Evolutionary conservation across 768 basidiomycete species (phyloP).

Genomic region (Hebeloma cylindrosporum): DNA sequence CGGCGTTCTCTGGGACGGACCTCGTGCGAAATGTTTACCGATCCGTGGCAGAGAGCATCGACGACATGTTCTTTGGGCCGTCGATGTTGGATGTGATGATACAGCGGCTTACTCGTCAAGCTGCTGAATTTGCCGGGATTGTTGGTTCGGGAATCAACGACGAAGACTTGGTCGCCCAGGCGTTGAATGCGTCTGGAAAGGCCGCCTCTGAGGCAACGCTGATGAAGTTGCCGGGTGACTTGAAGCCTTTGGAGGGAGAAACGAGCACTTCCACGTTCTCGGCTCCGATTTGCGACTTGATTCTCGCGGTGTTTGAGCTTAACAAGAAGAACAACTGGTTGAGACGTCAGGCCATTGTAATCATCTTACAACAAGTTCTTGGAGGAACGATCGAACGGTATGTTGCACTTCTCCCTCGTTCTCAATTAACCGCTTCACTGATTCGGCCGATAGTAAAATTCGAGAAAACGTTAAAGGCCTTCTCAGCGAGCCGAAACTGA

Average conservation of each 20-base stretch:
- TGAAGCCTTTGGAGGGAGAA: slow-evolving; percentile 84
- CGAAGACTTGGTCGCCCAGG: slow-evolving; percentile 83
- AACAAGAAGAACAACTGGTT: slow-evolving; percentile 98
- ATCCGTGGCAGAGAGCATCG: slow-evolving; percentile 91
- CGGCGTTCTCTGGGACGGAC: slow-evolving; percentile 64
- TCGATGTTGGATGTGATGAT: slow-evolving; percentile 97
- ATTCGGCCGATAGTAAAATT: slow-evolving; percentile 63
- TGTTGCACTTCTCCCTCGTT: slow-evolving; percentile 23
- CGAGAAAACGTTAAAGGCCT: slow-evolving; percentile 71
- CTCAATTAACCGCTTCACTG: not conserved
- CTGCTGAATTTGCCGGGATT: slow-evolving; percentile 84
- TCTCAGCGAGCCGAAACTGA: slow-evolving; percentile 67
- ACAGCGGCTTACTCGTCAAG: slow-evolving; percentile 85
- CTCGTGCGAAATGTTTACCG: slow-evolving; percentile 88
- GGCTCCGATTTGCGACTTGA: slow-evolving; percentile 89
- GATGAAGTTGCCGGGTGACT: slow-evolving; percentile 70
- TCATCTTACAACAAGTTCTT: slow-evolving; percentile 93
- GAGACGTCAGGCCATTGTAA: slow-evolving; percentile 90
- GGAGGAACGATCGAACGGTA: slow-evolving; percentile 96
- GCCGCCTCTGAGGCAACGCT: slow-evolving; percentile 65
- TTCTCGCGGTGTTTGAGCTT: slow-evolving; percentile 91
- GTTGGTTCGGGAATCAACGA: slow-evolving; percentile 76
- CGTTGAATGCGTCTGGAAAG: slow-evolving; percentile 69
- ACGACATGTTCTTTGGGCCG: slow-evolving; percentile 96
- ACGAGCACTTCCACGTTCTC: slow-evolving; percentile 88